phyloP scores from a whole-genome alignment of 192 early-diverging fungal genomes.

The Chytriomyces confervae region DNA sequence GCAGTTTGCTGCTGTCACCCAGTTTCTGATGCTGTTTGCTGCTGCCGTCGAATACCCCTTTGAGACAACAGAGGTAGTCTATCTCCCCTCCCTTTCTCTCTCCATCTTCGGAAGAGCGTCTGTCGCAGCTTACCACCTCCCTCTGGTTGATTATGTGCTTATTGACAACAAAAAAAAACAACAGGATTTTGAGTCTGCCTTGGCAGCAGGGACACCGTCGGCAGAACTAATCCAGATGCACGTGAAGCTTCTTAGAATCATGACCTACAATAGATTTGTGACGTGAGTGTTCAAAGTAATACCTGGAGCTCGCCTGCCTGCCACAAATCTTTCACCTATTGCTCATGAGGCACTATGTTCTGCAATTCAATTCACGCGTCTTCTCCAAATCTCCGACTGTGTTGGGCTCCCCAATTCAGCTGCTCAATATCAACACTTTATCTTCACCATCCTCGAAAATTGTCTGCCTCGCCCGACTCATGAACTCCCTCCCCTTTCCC shows the following conservation, averaged over 20 bases:
- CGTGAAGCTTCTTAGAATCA: slow-evolving; percentile 52
- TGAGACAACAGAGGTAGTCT: slow-evolving; percentile 54
- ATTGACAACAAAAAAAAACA: not conserved
- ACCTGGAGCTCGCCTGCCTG: not conserved
- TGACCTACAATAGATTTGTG: slow-evolving; percentile 59
- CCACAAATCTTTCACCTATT: not conserved
- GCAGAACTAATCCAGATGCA: slow-evolving; percentile 47
- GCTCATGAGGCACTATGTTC: too few relatives aligned
- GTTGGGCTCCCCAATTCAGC: too few relatives aligned
- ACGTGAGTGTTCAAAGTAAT: slow-evolving; percentile 24
- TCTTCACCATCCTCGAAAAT: too few relatives aligned
- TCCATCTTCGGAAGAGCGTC: too few relatives aligned
- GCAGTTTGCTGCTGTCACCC: slow-evolving; percentile 73
- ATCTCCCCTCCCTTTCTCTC: not conserved
- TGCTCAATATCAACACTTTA: too few relatives aligned
- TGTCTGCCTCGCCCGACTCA: too few relatives aligned
- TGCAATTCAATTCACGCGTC: too few relatives aligned
- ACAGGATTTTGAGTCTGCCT: slow-evolving; percentile 43
- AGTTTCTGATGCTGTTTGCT: slow-evolving; percentile 73
- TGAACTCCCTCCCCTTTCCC: not conserved
- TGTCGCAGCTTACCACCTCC: too few relatives aligned
- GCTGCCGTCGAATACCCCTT: slow-evolving; percentile 48
- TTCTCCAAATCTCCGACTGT: too few relatives aligned
- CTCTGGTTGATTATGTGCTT: not conserved
- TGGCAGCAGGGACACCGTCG: slow-evolving; percentile 24